Evolutionary conservation across 2,329 filamentous ascomycete genomes (phyloP), one percentile per base, ranked within the genome.

Genomic region (Cladobotryum protrusum): DNA sequence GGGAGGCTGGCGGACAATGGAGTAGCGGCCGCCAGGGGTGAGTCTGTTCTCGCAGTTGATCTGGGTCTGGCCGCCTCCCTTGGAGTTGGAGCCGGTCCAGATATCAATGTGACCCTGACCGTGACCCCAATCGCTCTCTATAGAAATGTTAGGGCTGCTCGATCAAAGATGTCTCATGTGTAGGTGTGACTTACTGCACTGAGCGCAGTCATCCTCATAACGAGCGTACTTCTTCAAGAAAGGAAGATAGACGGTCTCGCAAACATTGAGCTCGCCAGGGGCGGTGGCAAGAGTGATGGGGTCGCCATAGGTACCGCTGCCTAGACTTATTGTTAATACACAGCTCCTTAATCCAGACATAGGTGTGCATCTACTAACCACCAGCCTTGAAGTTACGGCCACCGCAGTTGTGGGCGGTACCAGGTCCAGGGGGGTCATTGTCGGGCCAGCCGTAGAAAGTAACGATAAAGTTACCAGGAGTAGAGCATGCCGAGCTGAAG

Each of bases 361-460:
- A 29, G 24, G 6, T 9, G 6, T 19, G 9, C 14, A 29, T 29
- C 2, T 47, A 17, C 45, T 29, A 5, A 55, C 54, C 54, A 11
- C 54, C 52, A 45, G 54, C 54, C 5, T 39, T 44, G 36, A 45
- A 47, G 32, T 46, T 48, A 20, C 54, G 54, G 14, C 54, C 54
- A 18, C 47, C 50, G 18, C 54, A 55, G 49, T 55, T 45, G 49
- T 50, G 37, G 18, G 54, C 41, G 14, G 39, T 54, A 35, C 41
- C 54, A 20, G 54, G 48, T 13, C 54, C 52, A 14, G 54, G 54
- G 47, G 54, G 54, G 41, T 50, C 48, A 36, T 55, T 55, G 46
- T 55, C 54, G 14, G 54, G 54, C 34, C 48, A 55, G 39, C 54
- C 54, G 39, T 55, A 55, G 17, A 55, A 55, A n/a, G 54, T 55